Evolutionary conservation across 2,329 filamentous ascomycete species (phyloP), one percentile per base, ranked within the genome.

Genomic region (Talaromyces sp.): DNA sequence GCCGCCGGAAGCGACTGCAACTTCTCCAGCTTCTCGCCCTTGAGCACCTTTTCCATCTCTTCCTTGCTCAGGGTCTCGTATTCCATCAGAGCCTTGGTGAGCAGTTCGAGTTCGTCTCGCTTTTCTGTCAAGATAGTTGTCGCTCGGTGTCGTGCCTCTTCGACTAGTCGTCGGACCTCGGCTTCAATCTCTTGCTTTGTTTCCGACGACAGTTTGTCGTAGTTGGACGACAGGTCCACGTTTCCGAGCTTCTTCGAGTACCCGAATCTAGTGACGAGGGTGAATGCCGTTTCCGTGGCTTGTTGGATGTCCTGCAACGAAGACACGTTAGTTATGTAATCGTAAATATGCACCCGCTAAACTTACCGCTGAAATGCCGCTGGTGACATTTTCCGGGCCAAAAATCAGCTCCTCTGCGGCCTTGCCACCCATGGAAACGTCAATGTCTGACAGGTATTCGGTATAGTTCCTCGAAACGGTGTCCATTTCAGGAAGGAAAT

Each of bases 21-120:
- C 63, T 91, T 90, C 0, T 87, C 82, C 42, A 99, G 80, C 71
- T 90, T 88, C 78, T 97, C 92, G 39, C 95, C 95, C 58, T 85
- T 86, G 65, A 99, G 88, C 6, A 98, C 91, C 80, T 90, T 91
- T 75, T 93, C 87, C 65, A 98, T 96, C 75, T 99, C 95, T 3
- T 89, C 87, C 75, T 89, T 90, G 74, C 90, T 89, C 57, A 99
- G 79, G 0, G 92, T 97, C 81, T 99, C 95, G 75, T 97, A 98
- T 75, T 97, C 88, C 36, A 99, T 87, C 10, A 99, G 83, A 6
- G 93, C 95, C 71, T 93, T 88, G 30, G 95, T 93, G 10, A 99
- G 81, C 11, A 91, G 81, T 69, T 99, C 93, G 8, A 99, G 84
- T 75, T 96, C 93, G 62, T 89, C 88, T 60, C 92, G 86, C 73